Evolutionary conservation across 257 asterid species (phyloP), one percentile per base, ranked within the genome.

Genomic region (Oldenlandia corymbosa): DNA sequence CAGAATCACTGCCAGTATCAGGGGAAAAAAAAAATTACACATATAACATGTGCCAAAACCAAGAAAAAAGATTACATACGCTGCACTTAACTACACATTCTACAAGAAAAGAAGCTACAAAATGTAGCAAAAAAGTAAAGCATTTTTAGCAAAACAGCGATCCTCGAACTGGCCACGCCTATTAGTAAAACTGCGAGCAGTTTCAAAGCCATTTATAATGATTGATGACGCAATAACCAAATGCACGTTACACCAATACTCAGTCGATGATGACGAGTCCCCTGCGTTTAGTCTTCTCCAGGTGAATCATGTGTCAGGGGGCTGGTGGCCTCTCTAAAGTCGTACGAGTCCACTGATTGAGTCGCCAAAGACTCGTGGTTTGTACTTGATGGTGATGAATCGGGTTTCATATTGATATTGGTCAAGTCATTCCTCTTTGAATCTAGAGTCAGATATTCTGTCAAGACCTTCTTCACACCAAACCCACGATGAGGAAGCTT

Each of bases 381-480:
- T 1, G 71, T 60, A 63, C 81, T 74, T 14, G 39, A 34, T 34
- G 88, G 77, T 45, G 65, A 72, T 9, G 88, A 76, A 52, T 76
- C 80, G 3, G 85, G 74, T 68, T 79, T 69, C 65, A 47, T 64
- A 5, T 72, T 64, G 36, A 60, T 60, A 67, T 47, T 62, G 60
- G 73, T 66, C 42, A 17, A 5, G 0, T 73, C 85, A 69, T 78
- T 79, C 55, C 75, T 79, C 64, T 87, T 83, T 14, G 85, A 70
- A 48, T 85, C 85, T 0, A 68, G 48, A 26, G 80, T 83, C 81
- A 87, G 60, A 75, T 87, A 85, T 68, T 90, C 91, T 30, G 95
- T 85, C 81, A 87, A 68, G 5, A 87, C 81, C 74, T 78, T 80
- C 76, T 81, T 90, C 76, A 80, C 88, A 0, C 91, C 87, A 14